A percentile compares a stretch with the other conserved stretches of the same genome.
Conservation (phyloP, 148 eudicot species). For the Arctostaphylos glauca region DNA sequence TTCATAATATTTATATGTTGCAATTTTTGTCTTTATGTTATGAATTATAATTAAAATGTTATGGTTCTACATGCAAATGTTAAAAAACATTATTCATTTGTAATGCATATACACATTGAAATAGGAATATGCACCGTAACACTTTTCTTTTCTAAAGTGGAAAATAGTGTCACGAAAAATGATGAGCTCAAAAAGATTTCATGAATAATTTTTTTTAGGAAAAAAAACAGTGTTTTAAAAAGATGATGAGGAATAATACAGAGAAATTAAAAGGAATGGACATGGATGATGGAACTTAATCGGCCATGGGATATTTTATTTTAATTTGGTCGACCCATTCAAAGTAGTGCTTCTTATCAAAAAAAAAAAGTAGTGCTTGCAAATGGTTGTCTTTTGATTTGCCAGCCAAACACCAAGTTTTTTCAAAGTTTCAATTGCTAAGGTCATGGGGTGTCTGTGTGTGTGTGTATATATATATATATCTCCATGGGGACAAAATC, state of each 20-base stretch:
- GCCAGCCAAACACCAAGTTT: slow-evolving; percentile 8
- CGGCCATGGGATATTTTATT: neutral
- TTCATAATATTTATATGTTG: too few species aligned
- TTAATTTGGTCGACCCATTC: neutral
- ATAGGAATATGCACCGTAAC: neutral
- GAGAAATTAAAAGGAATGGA: too few species aligned
- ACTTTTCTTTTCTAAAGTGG: neutral
- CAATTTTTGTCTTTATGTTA: too few species aligned
- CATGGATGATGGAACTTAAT: too few species aligned
- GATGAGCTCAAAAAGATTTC: too few species aligned
- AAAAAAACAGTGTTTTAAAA: too few species aligned
- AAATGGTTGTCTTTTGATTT: neutral
- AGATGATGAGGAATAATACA: too few species aligned
- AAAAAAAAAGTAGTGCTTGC: neutral
- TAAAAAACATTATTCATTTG: too few species aligned
- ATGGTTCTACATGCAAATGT: neutral
- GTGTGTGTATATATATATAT: neutral
- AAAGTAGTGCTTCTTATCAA: neutral
- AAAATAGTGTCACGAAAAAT: too few species aligned
- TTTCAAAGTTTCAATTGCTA: neutral
- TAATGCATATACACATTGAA: neutral
- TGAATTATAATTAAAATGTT: neutral
- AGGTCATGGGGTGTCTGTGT: too few species aligned
- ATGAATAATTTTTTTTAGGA: too few species aligned
- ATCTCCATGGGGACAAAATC: neutral